These are phyloP conservation scores for Spergularia marina DNA, from an alignment of 148 eudicot genomes.

Conservation along the genomic window DNA sequence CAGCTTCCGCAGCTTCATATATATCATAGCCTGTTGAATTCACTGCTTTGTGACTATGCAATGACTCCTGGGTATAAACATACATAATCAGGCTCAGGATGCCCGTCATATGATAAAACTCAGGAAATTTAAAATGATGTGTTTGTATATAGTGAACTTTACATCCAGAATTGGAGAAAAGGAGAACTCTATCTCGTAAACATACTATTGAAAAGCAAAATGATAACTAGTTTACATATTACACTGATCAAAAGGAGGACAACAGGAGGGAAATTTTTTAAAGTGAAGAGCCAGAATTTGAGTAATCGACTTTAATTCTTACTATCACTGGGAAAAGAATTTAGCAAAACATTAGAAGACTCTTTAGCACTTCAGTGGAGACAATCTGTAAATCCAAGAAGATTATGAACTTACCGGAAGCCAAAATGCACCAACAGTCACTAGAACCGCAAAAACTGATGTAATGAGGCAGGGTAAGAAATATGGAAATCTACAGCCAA, in stretches of 20 bases:
- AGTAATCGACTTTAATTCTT: background rate
- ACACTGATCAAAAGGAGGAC: no score
- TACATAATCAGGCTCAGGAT: background rate
- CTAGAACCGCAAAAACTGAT: conserved; percentile 55
- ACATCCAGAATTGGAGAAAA: no score
- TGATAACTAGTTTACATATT: no score
- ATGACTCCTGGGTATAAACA: conserved; percentile 55
- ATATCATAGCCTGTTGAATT: conserved; percentile 25
- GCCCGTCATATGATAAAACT: no score
- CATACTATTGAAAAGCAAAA: background rate
- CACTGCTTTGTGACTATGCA: conserved; percentile 52
- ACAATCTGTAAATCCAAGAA: background rate
- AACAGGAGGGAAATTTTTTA: no score
- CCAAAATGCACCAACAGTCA: conserved; percentile 53
- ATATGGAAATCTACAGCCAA: conserved; percentile 80
- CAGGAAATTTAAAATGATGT: no score
- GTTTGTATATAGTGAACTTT: no score
- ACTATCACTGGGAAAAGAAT: background rate
- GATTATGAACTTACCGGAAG: conserved; percentile 60
- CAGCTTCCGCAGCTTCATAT: conserved; percentile 54
- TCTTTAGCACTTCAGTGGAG: background rate
- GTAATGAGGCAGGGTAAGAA: conserved; percentile 74
- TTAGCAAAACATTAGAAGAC: background rate
- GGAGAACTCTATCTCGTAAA: background rate
- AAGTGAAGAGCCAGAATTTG: no score